These are phyloP conservation scores for Solanum chacoense DNA, from an alignment of 305 asterid species.

Conservation along the genomic window DNA sequence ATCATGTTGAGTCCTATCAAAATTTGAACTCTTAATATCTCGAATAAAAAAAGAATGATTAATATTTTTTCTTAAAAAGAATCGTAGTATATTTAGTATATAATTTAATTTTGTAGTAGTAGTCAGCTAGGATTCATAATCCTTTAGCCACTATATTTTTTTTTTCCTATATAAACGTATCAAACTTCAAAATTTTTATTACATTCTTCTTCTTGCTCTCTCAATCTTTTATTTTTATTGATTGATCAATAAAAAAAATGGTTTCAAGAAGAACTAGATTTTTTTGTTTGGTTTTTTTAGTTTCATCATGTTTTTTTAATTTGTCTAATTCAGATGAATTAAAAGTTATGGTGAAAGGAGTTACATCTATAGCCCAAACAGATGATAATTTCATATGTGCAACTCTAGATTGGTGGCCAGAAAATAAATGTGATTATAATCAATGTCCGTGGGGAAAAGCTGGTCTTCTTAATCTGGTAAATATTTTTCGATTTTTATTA, in stretches of 20 bases:
- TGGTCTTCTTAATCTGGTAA: slow-evolving; percentile 57
- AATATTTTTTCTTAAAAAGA: background rate
- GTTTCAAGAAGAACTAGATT: background rate
- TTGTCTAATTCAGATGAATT: slow-evolving; percentile 31
- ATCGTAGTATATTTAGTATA: background rate
- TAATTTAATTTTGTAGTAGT: background rate
- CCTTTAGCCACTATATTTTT: too few species aligned
- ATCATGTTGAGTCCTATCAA: background rate
- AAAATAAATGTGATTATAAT: slow-evolving; percentile 45
- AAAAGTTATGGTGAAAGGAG: slow-evolving; percentile 27
- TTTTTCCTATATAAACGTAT: background rate
- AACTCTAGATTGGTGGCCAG: slow-evolving; percentile 87
- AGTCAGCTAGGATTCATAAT: background rate
- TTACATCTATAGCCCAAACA: slow-evolving; percentile 37
- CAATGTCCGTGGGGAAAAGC: slow-evolving; percentile 69
- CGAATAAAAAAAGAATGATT: background rate
- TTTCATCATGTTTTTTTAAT: slow-evolving; percentile 5
- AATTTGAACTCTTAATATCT: background rate
- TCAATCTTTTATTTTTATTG: background rate
- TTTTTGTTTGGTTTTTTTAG: slow-evolving; percentile 3
- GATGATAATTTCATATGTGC: slow-evolving; percentile 69
- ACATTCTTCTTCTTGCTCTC: background rate
- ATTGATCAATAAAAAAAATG: background rate
- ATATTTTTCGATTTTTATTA: background rate
- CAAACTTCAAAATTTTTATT: background rate